phyloP scores from a whole-genome alignment of 371 early-diverging fungal species.

The Lichtheimia corymbifera region DNA sequence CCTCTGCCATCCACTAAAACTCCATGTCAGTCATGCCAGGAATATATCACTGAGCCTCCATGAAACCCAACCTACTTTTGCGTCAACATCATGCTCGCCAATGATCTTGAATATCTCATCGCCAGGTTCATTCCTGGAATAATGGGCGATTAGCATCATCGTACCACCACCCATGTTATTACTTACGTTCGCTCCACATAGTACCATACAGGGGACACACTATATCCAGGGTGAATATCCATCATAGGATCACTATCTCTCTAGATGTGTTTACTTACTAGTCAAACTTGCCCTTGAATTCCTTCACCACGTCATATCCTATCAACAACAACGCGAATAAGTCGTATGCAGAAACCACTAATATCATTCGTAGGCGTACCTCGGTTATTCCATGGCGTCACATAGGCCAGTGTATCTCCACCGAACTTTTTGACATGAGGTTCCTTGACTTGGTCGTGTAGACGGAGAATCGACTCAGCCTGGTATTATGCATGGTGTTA shows the following conservation, averaged over 20 bases:
- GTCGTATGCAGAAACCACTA: too few species aligned
- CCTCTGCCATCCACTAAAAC: slow-evolving; percentile 57
- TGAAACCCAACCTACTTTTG: slow-evolving; percentile 24
- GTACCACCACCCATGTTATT: not conserved
- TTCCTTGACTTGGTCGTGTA: slow-evolving; percentile 18
- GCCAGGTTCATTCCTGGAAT: not conserved
- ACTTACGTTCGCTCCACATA: slow-evolving; percentile 39
- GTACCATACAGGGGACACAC: slow-evolving; percentile 64
- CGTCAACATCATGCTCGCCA: slow-evolving; percentile 67
- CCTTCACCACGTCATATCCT: slow-evolving; percentile 63
- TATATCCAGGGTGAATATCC: slow-evolving; percentile 5
- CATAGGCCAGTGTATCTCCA: slow-evolving; percentile 55
- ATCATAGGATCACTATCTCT: not conserved
- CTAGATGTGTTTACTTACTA: slow-evolving; percentile 31
- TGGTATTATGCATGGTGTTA: not conserved
- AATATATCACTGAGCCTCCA: not conserved
- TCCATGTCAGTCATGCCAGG: not conserved
- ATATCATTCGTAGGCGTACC: slow-evolving; percentile 28
- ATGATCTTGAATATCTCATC: slow-evolving; percentile 28
- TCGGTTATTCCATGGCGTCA: slow-evolving; percentile 71
- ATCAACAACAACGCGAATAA: not conserved
- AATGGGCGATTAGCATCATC: not conserved
- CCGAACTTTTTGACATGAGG: slow-evolving; percentile 39
- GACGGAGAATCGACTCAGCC: slow-evolving; percentile 18
- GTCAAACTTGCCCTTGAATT: slow-evolving; percentile 68